Evolutionary conservation across 2,329 filamentous ascomycete genomes (phyloP).

Genomic region (Rosellinia necatrix): DNA sequence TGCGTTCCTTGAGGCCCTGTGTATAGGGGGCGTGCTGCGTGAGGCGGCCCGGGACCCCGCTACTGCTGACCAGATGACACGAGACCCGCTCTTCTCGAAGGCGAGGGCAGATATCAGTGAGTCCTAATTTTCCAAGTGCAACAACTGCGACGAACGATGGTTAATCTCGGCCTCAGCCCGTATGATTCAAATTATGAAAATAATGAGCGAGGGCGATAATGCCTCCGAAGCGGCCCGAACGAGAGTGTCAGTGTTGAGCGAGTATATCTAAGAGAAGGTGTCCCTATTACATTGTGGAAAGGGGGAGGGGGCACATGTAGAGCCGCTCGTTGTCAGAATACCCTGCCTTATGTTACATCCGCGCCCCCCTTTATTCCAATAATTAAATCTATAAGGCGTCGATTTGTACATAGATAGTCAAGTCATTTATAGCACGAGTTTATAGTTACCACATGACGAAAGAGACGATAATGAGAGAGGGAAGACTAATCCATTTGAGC

Average conservation of each 20-base stretch:
- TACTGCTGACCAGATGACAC: constrained; percentile 50
- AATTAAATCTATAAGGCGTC: not conserved
- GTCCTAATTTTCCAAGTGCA: no score
- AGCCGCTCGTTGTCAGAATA: not conserved
- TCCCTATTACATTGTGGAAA: no score
- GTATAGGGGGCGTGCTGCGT: constrained; percentile 64
- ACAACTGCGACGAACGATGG: no score
- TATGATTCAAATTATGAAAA: constrained; percentile 68
- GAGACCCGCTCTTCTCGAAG: constrained; percentile 64
- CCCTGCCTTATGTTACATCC: not conserved
- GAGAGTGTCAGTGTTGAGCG: constrained; percentile 61
- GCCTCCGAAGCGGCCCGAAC: constrained; percentile 64
- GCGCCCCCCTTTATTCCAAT: not conserved
- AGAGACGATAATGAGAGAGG: not conserved
- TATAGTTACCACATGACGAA: not conserved
- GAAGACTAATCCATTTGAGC: not conserved
- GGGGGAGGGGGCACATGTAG: not conserved
- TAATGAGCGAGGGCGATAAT: constrained; percentile 59
- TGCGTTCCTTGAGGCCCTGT: constrained; percentile 76
- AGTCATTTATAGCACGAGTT: not conserved
- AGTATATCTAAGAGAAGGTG: constrained; percentile 48
- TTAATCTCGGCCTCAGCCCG: constrained; percentile 47
- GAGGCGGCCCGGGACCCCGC: constrained; percentile 54
- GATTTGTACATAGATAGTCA: not conserved
- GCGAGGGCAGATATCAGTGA: constrained; percentile 65